Percentiles rank a stretch among this genome's conserved stretches.
Evolutionary conservation across 352 stramenopile genomes (phyloP).

Genomic region (Pythium insidiosum): DNA sequence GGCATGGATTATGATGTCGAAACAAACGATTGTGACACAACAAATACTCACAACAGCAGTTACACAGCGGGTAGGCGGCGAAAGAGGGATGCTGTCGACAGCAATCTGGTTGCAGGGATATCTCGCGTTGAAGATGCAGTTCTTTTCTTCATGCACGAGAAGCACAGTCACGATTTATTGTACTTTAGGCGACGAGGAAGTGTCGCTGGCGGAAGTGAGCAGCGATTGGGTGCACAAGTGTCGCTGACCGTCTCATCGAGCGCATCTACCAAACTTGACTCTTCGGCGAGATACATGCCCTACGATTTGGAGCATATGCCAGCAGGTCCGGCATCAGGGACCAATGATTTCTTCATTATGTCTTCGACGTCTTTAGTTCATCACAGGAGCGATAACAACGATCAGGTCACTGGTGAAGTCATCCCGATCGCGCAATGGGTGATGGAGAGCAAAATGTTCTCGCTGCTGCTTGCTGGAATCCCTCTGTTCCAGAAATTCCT

Average conservation of each 20-base stretch:
- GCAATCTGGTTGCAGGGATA: slow-evolving; percentile 3
- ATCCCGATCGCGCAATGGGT: slow-evolving; percentile 66
- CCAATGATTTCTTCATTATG: slow-evolving; percentile 65
- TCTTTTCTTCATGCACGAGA: slow-evolving; percentile 59
- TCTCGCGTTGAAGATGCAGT: slow-evolving; percentile 55
- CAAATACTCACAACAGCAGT: no score
- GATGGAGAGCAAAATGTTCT: slow-evolving; percentile 70
- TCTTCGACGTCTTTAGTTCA: slow-evolving; percentile 49
- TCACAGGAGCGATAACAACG: slow-evolving; percentile 29
- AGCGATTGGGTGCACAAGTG: slow-evolving; percentile 5
- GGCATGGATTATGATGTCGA: no score
- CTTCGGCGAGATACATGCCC: slow-evolving; percentile 30
- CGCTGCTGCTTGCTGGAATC: slow-evolving; percentile 53
- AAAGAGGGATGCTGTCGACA: no score
- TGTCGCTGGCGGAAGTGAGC: background rate
- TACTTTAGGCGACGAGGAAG: slow-evolving; percentile 39
- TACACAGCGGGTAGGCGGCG: background rate
- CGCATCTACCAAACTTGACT: background rate
- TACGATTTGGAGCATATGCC: slow-evolving; percentile 48
- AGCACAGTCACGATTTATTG: slow-evolving; percentile 60
- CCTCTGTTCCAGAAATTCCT: slow-evolving; percentile 73
- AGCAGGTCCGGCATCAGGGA: slow-evolving; percentile 15
- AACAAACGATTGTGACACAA: no score
- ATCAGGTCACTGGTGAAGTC: slow-evolving; percentile 30
- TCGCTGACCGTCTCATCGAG: slow-evolving; percentile 23